Evolutionary conservation across 2,329 filamentous ascomycete genomes (phyloP), one percentile per base, ranked within the genome.

Genomic region (Xylariales sp.): DNA sequence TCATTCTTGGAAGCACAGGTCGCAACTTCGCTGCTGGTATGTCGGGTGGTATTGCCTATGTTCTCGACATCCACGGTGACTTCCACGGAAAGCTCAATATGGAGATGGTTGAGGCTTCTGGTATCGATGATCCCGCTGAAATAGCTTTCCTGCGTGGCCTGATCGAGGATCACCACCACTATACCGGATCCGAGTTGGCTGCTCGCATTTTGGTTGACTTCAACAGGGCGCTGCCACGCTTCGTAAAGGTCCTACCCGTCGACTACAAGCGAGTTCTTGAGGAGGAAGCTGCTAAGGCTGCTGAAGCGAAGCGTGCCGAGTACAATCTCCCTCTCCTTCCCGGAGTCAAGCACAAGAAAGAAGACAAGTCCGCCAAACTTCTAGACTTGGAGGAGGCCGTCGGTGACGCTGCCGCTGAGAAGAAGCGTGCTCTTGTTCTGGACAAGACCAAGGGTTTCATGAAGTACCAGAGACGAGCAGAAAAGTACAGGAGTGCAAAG

Each of bases 1-100:
- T 97, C 50, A 78, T 95, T 57, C 77, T 97, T 35, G 91, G 91
- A 44, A 81, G 79, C 56, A 95, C 89, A 59, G 91, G 91, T 33
- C 90, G 91, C 55, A 97, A 97, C 74, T 97, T 97, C 59, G 91
- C 90, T 55, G 91, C 91, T 47, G 91, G 91, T 74, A 97, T 97
- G 91, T 96, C 90, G 58, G 91, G 91, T 60, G 91, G 91, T 74
- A 96, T 97, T 57, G 90, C 90, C 14, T 97, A 95, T 58, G 81
- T 96, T 40, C 79, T 97, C 21, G 91, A 97, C 59, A 84, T 93
- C 59, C 79, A 91, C 62, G 78, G 85, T 51, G 88, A 96, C 67
- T 95, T 96, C 71, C 74, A 86, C 63, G 81, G 83, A 54, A 96
- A 96, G 77, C 84, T 96, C 68, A 97, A 97, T 70, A 85, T 82